Base-by-base conservation (phyloP, 805 yeast genomes). In the Kuraishia ogatae region DNA sequence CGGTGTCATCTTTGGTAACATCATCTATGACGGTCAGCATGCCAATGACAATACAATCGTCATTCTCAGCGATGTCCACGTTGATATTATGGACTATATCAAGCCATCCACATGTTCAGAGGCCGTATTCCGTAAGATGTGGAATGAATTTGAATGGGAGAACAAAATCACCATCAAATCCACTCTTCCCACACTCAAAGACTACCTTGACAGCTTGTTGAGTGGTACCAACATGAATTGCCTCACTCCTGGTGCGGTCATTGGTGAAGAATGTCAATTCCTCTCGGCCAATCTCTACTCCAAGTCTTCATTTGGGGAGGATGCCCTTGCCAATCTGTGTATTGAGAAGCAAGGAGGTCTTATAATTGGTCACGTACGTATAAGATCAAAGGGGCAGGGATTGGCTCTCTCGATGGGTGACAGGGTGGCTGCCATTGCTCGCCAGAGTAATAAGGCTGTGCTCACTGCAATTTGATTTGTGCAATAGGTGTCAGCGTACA, bases 71-170 rank as follows among this genome's bases (percentile, higher is more conserved):
- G 98, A 94, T 68, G 91, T 94, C 52, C 97, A 92, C 68, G 92
- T 94, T 57, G 97, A 94, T 69, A 89, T 94, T 54, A 89, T 94
- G 91, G 98, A 94, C 71, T 94, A 94, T 74, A 91, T 94, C 70
- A 90, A 89, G 69, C 97, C 99, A 21, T 94, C 96, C n/a, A 79
- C 81, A 23, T 89, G 96, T 69, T 75, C 91, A 17, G 98, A 93
- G 72, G 82, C 84, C 50, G 87, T 82, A 62, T 94, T 94, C 87
- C 87, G 99, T 66, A 81, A 84, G 64, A 93, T 92, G 98, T 94
- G 99, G 99, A 90, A 91, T 69, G 97, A 92, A 69, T 94, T 96
- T 68, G 99, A 94, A 74, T 94, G 99, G 99, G 99, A 94, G 72
- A 94, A 94, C 76, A 94, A 94, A 76, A 92, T 94, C 62, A 88